phyloP scores from a whole-genome alignment of 768 basidiomycete species.

The Pholiota microspora region DNA sequence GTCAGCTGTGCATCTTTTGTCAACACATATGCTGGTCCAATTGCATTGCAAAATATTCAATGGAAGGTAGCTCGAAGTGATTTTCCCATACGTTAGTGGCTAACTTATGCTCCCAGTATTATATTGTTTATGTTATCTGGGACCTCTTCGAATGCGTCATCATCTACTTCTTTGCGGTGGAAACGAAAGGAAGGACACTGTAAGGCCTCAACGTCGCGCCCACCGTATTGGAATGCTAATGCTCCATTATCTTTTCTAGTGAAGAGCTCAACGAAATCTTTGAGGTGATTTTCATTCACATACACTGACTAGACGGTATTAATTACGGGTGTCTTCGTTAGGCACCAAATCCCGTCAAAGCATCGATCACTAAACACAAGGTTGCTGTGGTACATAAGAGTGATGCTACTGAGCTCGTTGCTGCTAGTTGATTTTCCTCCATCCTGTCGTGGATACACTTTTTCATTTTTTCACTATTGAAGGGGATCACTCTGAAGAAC shows the following conservation, averaged over 20 bases:
- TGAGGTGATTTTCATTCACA: slow-evolving; percentile 20
- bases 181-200: slow-evolving; percentile 42
- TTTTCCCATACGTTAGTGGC: neutral
- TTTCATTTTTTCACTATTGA: too few relatives aligned
- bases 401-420: slow-evolving; percentile 18
- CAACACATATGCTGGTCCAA: slow-evolving; percentile 49
- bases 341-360: slow-evolving; percentile 39
- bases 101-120: slow-evolving; percentile 23
- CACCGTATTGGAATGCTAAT: too few relatives aligned
- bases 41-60: slow-evolving; percentile 31
- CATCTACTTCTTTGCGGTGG: slow-evolving; percentile 38
- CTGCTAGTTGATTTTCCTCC: slow-evolving; percentile 7
- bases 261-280: slow-evolving; percentile 45
- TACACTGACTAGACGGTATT: neutral
- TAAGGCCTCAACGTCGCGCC: slow-evolving; percentile 18
- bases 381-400: slow-evolving; percentile 36
- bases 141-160: slow-evolving; percentile 37
- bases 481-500: too few relatives aligned
- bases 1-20: slow-evolving; percentile 44
- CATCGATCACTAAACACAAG: slow-evolving; percentile 37
- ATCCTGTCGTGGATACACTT: too few relatives aligned
- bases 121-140: slow-evolving; percentile 39
- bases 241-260: slow-evolving; percentile 18
- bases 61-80: slow-evolving; percentile 27
- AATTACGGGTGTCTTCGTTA: slow-evolving; percentile 12